Base-by-base conservation (phyloP, 2,329 filamentous ascomycete genomes). In the Colletotrichum kahawae region DNA sequence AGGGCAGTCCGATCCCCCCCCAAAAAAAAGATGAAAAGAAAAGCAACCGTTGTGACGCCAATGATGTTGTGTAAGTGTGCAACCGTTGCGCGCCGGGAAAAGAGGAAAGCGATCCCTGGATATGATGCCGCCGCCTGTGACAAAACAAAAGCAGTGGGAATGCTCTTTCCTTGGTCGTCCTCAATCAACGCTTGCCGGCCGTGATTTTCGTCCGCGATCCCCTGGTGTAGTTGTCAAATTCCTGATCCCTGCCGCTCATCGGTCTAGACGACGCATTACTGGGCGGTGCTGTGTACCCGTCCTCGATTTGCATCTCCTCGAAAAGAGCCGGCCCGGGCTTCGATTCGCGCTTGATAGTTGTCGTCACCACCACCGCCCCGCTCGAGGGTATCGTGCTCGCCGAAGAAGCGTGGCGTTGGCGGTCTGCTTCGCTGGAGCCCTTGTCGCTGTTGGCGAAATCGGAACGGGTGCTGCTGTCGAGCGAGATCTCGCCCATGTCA, bases 281-380 rank as follows among this genome's bases (percentile, higher is more conserved):
- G 13, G 60, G 21, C 24, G 57, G 24, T 31, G 67, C 74, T 24
- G 65, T 9, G 48, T 67, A 66, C 7, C 51, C 57, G 31, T 77
- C 72, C 13, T 73, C 68, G 18, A 74, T 59, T 12, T 21, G 21
- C 43, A 70, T 72, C 8, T 73, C 51, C 21, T 75, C 65, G 31
- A 68, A 71, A 8, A 65, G 9, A 14, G 54, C 54, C 34, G 68
- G 33, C 16, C 64, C 65, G 2, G 80, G 80, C n/a, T 79, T 79
- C 73, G 79, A 83, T 66, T 85, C 82, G 33, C 82, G 78, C 75
- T 82, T 78, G 70, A 85, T 85, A 7, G 83, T 84, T 7, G 83
- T 85, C n/a, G 84, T 85, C 24, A 84, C 81, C 38, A 84, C 68
- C 21, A 85, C 84, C 36, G 73, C 78, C 76, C 68, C 75, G 63